Conservation (phyloP, 129 eudicot genomes). For the Flaveria bidentis region DNA sequence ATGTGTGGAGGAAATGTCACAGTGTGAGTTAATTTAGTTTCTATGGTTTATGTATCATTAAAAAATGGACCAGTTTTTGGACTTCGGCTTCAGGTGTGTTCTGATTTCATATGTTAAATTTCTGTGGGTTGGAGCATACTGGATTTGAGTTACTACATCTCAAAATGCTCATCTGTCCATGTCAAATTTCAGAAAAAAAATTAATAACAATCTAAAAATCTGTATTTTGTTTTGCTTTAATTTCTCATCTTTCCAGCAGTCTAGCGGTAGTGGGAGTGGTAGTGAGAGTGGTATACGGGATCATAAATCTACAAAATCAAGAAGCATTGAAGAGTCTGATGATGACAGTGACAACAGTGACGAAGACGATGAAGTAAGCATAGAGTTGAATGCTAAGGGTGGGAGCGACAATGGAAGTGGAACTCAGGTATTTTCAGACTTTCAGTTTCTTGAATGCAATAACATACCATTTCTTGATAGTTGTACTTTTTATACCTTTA, state of each 20-base stretch:
- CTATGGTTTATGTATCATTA: conserved; percentile 39
- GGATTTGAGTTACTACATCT: conserved; percentile 29
- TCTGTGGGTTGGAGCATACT: conserved; percentile 36
- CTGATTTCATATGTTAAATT: conserved; percentile 34
- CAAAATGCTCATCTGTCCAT: conserved; percentile 39
- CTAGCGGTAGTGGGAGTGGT: conserved; percentile 71
- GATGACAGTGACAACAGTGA: conserved; percentile 50
- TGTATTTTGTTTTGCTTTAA: conserved; percentile 29
- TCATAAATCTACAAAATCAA: conserved; percentile 44
- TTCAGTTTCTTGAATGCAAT: background rate
- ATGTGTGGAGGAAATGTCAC: conserved; percentile 96
- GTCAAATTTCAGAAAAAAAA: conserved; percentile 30
- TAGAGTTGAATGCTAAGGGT: conserved; percentile 44
- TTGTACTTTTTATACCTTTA: background rate
- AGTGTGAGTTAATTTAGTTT: conserved; percentile 60
- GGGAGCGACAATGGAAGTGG: conserved; percentile 85
- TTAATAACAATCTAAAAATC: conserved; percentile 21
- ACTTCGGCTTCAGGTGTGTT: conserved; percentile 49
- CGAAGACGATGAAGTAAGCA: conserved; percentile 52
- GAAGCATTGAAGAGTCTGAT: conserved; percentile 47
- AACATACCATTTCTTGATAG: conserved; percentile 8
- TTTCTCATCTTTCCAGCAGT: conserved; percentile 49
- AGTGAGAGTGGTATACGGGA: conserved; percentile 65
- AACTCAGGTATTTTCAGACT: conserved; percentile 51
- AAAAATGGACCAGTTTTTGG: conserved; percentile 35